These are phyloP conservation scores for Colletotrichum abscissum DNA, from an alignment of 2,329 filamentous ascomycete genomes.

Conservation along the genomic window DNA sequence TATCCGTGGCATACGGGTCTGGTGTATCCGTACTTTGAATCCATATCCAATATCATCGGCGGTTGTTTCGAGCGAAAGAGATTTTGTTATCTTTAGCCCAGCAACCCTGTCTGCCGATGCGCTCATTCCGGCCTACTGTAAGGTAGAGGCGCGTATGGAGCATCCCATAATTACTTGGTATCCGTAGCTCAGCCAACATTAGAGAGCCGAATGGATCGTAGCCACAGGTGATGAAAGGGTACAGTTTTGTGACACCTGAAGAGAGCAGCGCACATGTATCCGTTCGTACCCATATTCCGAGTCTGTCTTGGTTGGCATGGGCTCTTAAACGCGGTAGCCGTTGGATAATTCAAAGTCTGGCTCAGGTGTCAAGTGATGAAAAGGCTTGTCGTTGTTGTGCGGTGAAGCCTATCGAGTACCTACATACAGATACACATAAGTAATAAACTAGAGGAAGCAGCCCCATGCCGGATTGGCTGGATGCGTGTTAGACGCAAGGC, in stretches of 20 bases:
- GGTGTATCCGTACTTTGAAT: not conserved
- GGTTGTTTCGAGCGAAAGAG: conserved; percentile 5
- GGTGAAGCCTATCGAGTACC: not conserved
- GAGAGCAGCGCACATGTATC: not conserved
- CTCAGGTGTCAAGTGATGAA: not conserved
- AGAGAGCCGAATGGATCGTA: not conserved
- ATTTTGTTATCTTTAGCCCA: conserved; percentile 21
- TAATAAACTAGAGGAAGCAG: not conserved
- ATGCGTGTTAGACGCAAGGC: not conserved
- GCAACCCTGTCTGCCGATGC: conserved; percentile 17
- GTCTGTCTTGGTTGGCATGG: not conserved
- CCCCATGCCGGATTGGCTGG: not conserved
- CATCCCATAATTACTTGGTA: not conserved
- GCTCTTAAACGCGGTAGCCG: conserved; percentile 1
- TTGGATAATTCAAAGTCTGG: not conserved
- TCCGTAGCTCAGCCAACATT: conserved; percentile 7
- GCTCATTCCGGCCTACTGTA: not conserved
- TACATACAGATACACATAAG: not conserved
- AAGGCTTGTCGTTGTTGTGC: conserved; percentile 8
- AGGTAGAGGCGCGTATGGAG: not conserved
- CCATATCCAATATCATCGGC: conserved; percentile 24
- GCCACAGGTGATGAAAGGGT: not conserved
- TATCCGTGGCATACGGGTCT: conserved; percentile 20
- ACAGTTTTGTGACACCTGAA: not conserved
- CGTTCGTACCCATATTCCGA: not conserved